Evolutionary conservation across 306 rosid genomes (phyloP), one percentile per base, ranked within the genome.

Genomic region (Cucumis melo): DNA sequence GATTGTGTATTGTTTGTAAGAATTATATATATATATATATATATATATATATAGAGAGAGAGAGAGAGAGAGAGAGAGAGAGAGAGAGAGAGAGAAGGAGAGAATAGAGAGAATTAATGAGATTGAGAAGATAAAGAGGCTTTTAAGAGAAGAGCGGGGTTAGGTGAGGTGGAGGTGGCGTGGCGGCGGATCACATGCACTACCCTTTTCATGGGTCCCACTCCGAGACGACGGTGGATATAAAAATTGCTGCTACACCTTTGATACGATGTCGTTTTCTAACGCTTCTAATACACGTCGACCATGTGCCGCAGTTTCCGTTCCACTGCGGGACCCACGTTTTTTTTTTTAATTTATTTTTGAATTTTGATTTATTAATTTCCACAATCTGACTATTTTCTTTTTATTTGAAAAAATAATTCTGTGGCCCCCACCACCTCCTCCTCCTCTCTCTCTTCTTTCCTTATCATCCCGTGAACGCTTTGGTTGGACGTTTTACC

Each of bases 111-210:
- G 55, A 14, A 14, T 12, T 15, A 5, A 5, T 15, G 1, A 4
- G n/a, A 5, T 50, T 15, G 58, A 21, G 58, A 38, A 8, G 0
- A 1, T 32, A 3, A 3, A 32, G 36, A 32, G 36, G 36, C 3
- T 32, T 32, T 32, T 32, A 32, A 19, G 58, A 6, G 21, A 10
- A 46, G 51, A 11, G 0, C 58, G 20, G 64, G 64, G 19, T 27
- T 36, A 27, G 48, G 48, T 65, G 51, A 65, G 72, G 16, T 65
- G 72, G 39, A 65, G 53, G 7, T 50, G 19, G 7, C 13, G 1
- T 20, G 55, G 74, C 74, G 74, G 74, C 74, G 74, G 74, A 67
- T 67, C 74, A 67, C 74, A 12, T 67, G 74, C 6, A 41, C 16
- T n/a, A 15, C 14, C 70, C n/a, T 8, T 32, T 34, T 64, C 48